A percentile compares a stretch with the other conserved stretches of the same genome.
Evolutionary conservation across 192 early-diverging fungal species (phyloP).

Genomic region (Helicostylum pulchrum): DNA sequence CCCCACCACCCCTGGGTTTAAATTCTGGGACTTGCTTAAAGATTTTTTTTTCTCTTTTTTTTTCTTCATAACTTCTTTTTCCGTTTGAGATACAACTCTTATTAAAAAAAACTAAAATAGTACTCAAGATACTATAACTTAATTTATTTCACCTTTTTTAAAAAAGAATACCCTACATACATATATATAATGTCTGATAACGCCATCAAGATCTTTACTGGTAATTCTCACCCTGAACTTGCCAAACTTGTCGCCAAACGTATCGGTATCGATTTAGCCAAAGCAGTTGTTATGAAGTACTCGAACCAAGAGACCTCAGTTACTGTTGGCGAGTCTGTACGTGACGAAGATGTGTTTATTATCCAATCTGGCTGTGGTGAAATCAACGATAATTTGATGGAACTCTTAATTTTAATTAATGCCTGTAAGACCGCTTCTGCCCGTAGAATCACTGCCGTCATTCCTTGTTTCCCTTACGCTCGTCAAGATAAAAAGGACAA

Average conservation of each 20-base stretch:
- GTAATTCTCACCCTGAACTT: constrained; percentile 94
- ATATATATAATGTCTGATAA: constrained; percentile 66
- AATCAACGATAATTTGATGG: constrained; percentile 93
- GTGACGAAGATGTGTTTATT: constrained; percentile 94
- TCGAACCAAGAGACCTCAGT: constrained; percentile 90
- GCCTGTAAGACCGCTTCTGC: constrained; percentile 91
- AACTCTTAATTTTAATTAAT: constrained; percentile 96
- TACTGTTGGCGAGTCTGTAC: constrained; percentile 83
- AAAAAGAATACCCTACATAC: neutral
- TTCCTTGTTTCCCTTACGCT: constrained; percentile 97
- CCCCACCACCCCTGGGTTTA: neutral
- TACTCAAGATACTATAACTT: no score
- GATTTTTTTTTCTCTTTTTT: neutral
- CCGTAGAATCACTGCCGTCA: constrained; percentile 88
- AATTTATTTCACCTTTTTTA: neutral
- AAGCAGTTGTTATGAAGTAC: constrained; percentile 94
- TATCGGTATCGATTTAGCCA: constrained; percentile 88
- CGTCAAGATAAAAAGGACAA: constrained; percentile 99
- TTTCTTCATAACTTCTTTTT: neutral
- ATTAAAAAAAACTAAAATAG: no score
- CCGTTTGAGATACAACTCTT: neutral
- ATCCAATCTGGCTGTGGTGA: constrained; percentile 90
- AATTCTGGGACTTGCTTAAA: neutral
- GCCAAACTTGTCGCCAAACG: constrained; percentile 91
- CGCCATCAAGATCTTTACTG: constrained; percentile 95